A percentile compares a stretch with the other conserved stretches of the same genome.
Conservation (phyloP, 306 rosid species). For the Sophora flavescens region DNA sequence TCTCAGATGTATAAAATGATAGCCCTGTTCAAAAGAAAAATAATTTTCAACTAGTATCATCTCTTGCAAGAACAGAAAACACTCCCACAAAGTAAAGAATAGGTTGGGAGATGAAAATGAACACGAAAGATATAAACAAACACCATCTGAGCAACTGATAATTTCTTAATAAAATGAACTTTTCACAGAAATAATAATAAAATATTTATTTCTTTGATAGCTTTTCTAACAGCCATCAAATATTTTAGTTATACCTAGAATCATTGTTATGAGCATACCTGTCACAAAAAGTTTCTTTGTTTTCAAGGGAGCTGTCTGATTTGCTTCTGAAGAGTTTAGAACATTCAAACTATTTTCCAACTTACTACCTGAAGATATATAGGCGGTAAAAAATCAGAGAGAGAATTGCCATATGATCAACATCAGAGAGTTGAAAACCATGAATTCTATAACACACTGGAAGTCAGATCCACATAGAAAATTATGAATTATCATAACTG, state of each 20-base stretch:
- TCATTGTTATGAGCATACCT: conserved; percentile 41
- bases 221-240: background rate
- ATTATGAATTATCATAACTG: background rate
- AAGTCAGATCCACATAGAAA: conserved; percentile 4
- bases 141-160: conserved; percentile 10
- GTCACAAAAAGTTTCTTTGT: conserved; percentile 63
- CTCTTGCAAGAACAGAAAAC: conserved; percentile 18
- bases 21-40: conserved; percentile 59
- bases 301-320: conserved; percentile 44
- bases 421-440: conserved; percentile 19
- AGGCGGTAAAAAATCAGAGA: conserved; percentile 34
- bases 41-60: conserved; percentile 29
- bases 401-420: conserved; percentile 18
- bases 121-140: conserved; percentile 18
- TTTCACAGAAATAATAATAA: background rate
- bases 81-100: conserved; percentile 5
- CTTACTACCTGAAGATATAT: conserved; percentile 47
- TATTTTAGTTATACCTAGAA: background rate
- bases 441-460: background rate
- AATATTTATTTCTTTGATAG: background rate
- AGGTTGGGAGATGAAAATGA: conserved; percentile 9
- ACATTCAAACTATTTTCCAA: conserved; percentile 43
- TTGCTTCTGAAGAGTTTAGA: conserved; percentile 45
- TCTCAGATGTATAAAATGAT: conserved; percentile 75
- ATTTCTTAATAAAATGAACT: background rate